Evolutionary conservation across 2,329 filamentous ascomycete species (phyloP).

Genomic region (Trichoderma asperellum): DNA sequence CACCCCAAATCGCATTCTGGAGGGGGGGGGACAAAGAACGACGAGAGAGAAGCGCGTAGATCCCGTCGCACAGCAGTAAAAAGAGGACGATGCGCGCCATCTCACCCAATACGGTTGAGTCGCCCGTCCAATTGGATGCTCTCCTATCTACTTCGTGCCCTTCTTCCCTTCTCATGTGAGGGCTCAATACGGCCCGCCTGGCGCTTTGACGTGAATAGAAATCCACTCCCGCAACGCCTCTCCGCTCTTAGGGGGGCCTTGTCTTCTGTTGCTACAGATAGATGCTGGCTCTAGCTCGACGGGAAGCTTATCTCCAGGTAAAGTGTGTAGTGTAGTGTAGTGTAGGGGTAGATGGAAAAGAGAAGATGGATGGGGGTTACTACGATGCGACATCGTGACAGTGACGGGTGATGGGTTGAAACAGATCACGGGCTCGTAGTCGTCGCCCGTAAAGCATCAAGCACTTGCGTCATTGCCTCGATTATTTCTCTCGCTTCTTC

Average conservation of each 20-base stretch:
- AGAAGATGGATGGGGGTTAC: slow-evolving; percentile 8
- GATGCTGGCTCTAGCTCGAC: slow-evolving; percentile 22
- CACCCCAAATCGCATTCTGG: slow-evolving; percentile 9
- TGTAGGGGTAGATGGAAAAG: neutral
- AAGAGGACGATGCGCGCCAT: neutral
- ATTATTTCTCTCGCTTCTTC: neutral
- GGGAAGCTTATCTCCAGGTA: slow-evolving; percentile 25
- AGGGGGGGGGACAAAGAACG: neutral
- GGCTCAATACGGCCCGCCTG: slow-evolving; percentile 20
- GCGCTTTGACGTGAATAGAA: slow-evolving; percentile 19
- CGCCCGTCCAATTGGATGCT: slow-evolving; percentile 6
- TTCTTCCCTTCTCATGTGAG: neutral
- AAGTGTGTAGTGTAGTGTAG: neutral
- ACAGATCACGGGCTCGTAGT: slow-evolving; percentile 21
- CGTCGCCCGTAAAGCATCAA: neutral
- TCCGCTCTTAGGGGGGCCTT: neutral
- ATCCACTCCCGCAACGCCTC: slow-evolving; percentile 1
- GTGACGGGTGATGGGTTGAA: slow-evolving; percentile 23
- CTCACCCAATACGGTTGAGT: slow-evolving; percentile 9
- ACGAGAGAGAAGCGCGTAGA: neutral
- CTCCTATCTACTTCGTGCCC: neutral
- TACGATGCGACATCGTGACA: slow-evolving; percentile 30
- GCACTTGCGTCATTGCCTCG: slow-evolving; percentile 23
- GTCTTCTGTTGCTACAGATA: slow-evolving; percentile 1
- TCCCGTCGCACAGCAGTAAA: slow-evolving; percentile 10